Percentiles rank a stretch among this genome's conserved stretches.
Conservation (phyloP, 352 stramenopile species). For the Globisporangium megalacanthum region DNA sequence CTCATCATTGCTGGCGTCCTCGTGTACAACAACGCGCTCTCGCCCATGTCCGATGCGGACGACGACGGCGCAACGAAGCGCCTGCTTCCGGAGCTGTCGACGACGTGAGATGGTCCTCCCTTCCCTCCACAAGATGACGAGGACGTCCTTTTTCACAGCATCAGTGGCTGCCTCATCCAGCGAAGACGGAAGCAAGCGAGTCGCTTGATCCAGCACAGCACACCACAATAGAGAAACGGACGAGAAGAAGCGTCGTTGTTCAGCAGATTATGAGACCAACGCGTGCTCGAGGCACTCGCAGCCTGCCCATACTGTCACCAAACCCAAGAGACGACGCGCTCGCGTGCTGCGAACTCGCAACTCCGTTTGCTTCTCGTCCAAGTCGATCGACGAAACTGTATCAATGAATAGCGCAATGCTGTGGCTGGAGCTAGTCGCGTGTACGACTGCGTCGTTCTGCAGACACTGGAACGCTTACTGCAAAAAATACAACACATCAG, state of each 20-base stretch:
- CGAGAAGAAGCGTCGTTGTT: conserved; percentile 8
- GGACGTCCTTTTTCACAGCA: too few relatives aligned
- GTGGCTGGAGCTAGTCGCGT: background rate
- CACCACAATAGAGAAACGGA: background rate
- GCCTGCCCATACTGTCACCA: too few relatives aligned
- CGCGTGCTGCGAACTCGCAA: background rate
- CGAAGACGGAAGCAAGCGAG: too few relatives aligned
- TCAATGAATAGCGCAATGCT: conserved; percentile 7
- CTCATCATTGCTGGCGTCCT: conserved; percentile 68
- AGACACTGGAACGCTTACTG: conserved; percentile 12
- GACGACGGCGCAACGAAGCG: conserved; percentile 19
- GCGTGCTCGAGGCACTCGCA: too few relatives aligned
- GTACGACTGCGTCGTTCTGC: background rate
- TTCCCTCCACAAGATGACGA: too few relatives aligned
- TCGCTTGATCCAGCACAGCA: background rate
- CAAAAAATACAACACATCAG: background rate
- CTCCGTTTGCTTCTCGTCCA: too few relatives aligned
- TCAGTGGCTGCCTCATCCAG: too few relatives aligned
- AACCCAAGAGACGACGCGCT: background rate
- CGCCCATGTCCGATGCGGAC: conserved; percentile 34
- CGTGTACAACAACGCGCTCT: conserved; percentile 64
- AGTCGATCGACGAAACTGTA: background rate
- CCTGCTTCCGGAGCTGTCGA: conserved; percentile 8
- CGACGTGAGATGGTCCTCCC: background rate
- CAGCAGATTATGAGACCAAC: background rate